Evolutionary conservation across 805 yeast species (phyloP).

Genomic region (Ogataea methanolica): DNA sequence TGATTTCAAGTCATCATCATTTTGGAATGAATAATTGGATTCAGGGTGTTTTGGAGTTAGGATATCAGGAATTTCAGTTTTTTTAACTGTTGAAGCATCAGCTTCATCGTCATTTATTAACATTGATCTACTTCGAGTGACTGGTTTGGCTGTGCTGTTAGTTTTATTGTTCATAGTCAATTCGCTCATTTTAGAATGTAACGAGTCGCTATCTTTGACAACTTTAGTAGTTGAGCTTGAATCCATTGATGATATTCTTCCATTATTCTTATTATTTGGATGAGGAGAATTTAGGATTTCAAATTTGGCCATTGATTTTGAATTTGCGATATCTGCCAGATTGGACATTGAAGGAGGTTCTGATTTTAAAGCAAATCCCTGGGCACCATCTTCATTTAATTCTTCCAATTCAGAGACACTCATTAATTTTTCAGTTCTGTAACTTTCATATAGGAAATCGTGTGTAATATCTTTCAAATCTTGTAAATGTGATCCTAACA

Average conservation of each 20-base stretch:
- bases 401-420: slow-evolving; percentile 44
- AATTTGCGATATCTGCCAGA: slow-evolving; percentile 47
- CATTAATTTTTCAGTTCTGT: slow-evolving; percentile 59
- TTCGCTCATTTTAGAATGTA: slow-evolving; percentile 11
- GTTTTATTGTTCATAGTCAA: slow-evolving; percentile 6
- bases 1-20: slow-evolving; percentile 22
- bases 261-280: background rate
- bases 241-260: slow-evolving; percentile 6
- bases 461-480: slow-evolving; percentile 64
- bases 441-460: slow-evolving; percentile 58
- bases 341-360: slow-evolving; percentile 58
- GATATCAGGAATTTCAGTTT: slow-evolving; percentile 12
- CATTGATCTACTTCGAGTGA: slow-evolving; percentile 4
- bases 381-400: slow-evolving; percentile 18
- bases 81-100: background rate
- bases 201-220: slow-evolving; percentile 12
- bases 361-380: slow-evolving; percentile 11
- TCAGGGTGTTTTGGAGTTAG: slow-evolving; percentile 12
- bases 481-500: slow-evolving; percentile 57
- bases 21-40: slow-evolving; percentile 19
- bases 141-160: background rate
- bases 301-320: slow-evolving; percentile 28
- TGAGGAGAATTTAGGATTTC: slow-evolving; percentile 9
- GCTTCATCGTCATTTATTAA: slow-evolving; percentile 7
- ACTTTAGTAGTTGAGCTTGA: slow-evolving; percentile 9